Conservation (phyloP, 1,139 yeast genomes). For the Yamadazyma diddensiae region DNA sequence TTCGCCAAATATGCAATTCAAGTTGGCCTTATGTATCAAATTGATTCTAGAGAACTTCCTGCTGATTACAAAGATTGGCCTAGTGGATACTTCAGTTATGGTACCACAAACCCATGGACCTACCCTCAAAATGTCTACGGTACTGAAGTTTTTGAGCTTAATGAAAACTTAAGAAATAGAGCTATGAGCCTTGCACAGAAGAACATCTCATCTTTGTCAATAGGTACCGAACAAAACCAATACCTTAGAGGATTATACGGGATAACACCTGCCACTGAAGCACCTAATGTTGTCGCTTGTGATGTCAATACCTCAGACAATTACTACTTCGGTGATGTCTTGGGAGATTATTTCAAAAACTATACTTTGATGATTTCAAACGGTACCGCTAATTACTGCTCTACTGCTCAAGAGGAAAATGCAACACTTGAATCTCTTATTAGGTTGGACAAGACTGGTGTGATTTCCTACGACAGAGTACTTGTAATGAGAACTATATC, state of each 20-base stretch:
- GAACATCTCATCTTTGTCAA: slow-evolving; percentile 31
- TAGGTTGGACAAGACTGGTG: slow-evolving; percentile 53
- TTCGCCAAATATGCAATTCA: slow-evolving; percentile 63
- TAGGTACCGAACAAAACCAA: slow-evolving; percentile 45
- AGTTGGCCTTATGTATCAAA: slow-evolving; percentile 59
- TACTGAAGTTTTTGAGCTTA: slow-evolving; percentile 65
- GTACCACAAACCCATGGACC: slow-evolving; percentile 46
- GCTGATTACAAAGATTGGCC: slow-evolving; percentile 55
- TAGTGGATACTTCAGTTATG: slow-evolving; percentile 58
- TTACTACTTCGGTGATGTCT: slow-evolving; percentile 53
- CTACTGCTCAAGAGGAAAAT: slow-evolving; percentile 69
- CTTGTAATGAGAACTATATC: slow-evolving; percentile 64
- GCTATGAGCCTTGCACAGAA: slow-evolving; percentile 51
- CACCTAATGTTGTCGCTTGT: slow-evolving; percentile 51
- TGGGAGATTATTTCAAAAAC: slow-evolving; percentile 50
- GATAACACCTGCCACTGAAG: slow-evolving; percentile 44
- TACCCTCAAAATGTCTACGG: slow-evolving; percentile 61
- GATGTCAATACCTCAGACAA: slow-evolving; percentile 62
- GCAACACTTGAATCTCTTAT: slow-evolving; percentile 61
- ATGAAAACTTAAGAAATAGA: slow-evolving; percentile 56
- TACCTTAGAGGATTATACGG: slow-evolving; percentile 49
- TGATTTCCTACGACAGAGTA: slow-evolving; percentile 56
- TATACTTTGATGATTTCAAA: slow-evolving; percentile 52
- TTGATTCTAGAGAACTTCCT: slow-evolving; percentile 43
- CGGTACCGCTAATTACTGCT: slow-evolving; percentile 57